Conservation (phyloP, 257 asterid species). For the Buddleja alternifolia region DNA sequence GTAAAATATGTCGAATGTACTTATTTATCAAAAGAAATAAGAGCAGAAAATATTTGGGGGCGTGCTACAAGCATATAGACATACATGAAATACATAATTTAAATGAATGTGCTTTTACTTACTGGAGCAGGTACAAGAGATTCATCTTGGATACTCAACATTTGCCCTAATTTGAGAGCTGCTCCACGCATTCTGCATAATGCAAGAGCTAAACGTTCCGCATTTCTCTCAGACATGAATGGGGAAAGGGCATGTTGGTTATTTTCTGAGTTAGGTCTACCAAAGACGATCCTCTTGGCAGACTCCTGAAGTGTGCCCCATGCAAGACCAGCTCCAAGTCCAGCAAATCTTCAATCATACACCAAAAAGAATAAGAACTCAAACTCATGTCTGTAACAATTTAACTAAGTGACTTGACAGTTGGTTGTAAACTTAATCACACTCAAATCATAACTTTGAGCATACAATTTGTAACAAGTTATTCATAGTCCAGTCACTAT, state of each 20-base stretch:
- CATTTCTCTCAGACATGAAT: slow-evolving; percentile 79
- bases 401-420: slow-evolving; percentile 15
- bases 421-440: slow-evolving; percentile 2
- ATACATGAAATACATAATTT: slow-evolving; percentile 5
- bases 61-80: slow-evolving; percentile 15
- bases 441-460: slow-evolving; percentile 5
- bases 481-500: background rate
- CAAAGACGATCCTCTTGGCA: slow-evolving; percentile 80
- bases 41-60: slow-evolving; percentile 11
- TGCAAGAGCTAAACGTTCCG: slow-evolving; percentile 97
- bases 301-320: slow-evolving; percentile 98
- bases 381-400: slow-evolving; percentile 31
- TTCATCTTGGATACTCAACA: slow-evolving; percentile 97
- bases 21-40: slow-evolving; percentile 7
- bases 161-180: slow-evolving; percentile 95
- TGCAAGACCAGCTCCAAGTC: slow-evolving; percentile 97
- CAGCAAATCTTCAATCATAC: slow-evolving; percentile 74
- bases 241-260: slow-evolving; percentile 63
- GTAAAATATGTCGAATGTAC: background rate
- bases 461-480: slow-evolving; percentile 4
- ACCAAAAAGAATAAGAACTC: slow-evolving; percentile 30
- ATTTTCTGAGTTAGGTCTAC: slow-evolving; percentile 53
- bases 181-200: slow-evolving; percentile 99
- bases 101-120: slow-evolving; percentile 28
- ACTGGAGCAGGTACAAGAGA: slow-evolving; percentile 95